phyloP scores from a whole-genome alignment of 2,329 filamentous ascomycete species.

The Microthyrium microscopicum region DNA sequence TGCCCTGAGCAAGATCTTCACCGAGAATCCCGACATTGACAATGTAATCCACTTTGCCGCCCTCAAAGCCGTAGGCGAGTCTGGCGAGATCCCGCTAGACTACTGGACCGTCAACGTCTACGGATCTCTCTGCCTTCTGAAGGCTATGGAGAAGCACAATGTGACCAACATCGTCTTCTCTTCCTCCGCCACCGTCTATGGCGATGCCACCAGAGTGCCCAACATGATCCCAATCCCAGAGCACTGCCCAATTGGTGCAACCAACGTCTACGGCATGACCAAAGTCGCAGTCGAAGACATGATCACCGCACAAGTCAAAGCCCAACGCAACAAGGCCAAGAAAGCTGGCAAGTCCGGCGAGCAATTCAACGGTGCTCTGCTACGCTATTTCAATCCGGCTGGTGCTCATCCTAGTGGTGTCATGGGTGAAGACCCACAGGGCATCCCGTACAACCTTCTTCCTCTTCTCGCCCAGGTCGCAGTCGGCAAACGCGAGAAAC shows the following conservation, averaged over 20 bases:
- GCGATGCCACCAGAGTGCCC: conserved; percentile 85
- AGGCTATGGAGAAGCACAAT: conserved; percentile 75
- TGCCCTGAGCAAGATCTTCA: conserved; percentile 72
- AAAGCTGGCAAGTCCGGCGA: conserved; percentile 56
- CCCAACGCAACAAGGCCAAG: conserved; percentile 65
- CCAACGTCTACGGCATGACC: conserved; percentile 94
- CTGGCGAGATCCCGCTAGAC: conserved; percentile 79
- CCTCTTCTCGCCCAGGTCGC: conserved; percentile 91
- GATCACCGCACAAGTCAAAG: conserved; percentile 79
- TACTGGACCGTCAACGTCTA: conserved; percentile 97
- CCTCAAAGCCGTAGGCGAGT: conserved; percentile 96
- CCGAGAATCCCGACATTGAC: conserved; percentile 81
- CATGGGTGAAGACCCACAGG: conserved; percentile 96
- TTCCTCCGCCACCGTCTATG: conserved; percentile 94
- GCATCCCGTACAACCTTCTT: conserved; percentile 88
- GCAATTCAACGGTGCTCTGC: conserved; percentile 81
- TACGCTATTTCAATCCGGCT: conserved; percentile 96
- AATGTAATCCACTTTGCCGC: conserved; percentile 98
- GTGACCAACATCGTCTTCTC: conserved; percentile 98
- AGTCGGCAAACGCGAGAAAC: conserved; percentile 83
- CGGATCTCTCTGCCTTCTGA: conserved; percentile 74
- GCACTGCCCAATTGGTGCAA: conserved; percentile 86
- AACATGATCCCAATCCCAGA: conserved; percentile 99
- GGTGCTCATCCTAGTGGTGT: conserved; percentile 88
- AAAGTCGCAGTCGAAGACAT: conserved; percentile 84